Conservation (phyloP, 2,329 filamentous ascomycete genomes). For the Sclerotinia sclerotiorum region DNA sequence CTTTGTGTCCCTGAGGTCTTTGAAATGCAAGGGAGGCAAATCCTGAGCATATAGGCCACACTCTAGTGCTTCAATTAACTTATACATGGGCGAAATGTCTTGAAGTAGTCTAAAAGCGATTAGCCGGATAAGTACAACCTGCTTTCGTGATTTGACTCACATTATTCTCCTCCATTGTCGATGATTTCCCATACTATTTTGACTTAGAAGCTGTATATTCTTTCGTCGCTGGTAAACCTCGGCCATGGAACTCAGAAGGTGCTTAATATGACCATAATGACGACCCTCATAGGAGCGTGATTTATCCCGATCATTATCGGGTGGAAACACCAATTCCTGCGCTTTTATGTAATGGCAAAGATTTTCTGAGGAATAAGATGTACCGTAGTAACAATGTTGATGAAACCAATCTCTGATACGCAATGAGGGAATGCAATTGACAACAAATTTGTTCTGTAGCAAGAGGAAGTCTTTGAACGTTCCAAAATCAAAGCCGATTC, state of each 20-base stretch:
- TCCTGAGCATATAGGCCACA: accelerated
- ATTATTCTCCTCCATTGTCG: neutral
- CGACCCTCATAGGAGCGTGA: neutral
- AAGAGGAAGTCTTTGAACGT: neutral
- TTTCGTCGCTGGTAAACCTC: neutral
- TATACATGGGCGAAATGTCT: neutral
- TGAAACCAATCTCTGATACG: too few relatives aligned
- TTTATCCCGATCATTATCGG: too few relatives aligned
- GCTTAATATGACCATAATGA: neutral
- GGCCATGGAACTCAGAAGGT: neutral
- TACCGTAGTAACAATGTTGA: too few relatives aligned
- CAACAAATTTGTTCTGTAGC: neutral
- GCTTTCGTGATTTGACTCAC: neutral
- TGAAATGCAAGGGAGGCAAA: neutral
- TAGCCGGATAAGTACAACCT: neutral
- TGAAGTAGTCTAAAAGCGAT: accelerated
- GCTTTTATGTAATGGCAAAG: too few relatives aligned
- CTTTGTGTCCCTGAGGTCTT: too few relatives aligned
- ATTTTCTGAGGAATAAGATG: too few relatives aligned
- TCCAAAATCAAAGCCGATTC: neutral
- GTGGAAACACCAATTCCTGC: too few relatives aligned
- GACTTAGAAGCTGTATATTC: neutral
- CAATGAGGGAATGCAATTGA: neutral
- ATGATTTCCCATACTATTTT: neutral
- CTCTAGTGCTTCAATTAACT: neutral